These are phyloP conservation scores for Linnemannia exigua DNA, from an alignment of 192 early-diverging fungal species.

Conservation along the genomic window DNA sequence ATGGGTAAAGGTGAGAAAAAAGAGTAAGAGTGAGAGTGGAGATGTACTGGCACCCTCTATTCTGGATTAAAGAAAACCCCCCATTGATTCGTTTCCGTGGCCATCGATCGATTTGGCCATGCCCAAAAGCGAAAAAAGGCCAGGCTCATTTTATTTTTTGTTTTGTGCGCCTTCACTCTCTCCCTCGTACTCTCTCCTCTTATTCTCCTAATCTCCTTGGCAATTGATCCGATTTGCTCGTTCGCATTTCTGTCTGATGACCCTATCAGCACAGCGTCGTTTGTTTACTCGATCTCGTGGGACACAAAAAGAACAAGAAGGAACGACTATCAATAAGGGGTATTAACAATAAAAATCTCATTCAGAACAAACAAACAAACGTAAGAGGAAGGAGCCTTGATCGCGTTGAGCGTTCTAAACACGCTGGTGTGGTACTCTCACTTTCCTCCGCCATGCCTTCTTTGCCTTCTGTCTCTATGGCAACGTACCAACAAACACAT, in stretches of 20 bases:
- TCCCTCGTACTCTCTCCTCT: not conserved
- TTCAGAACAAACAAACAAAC: not conserved
- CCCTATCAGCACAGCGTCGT: not conserved
- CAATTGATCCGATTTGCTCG: not conserved
- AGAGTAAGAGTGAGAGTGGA: not conserved
- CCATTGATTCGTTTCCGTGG: no score
- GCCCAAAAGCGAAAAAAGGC: no score
- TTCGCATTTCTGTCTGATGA: not conserved
- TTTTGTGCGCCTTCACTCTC: no score
- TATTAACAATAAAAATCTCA: not conserved
- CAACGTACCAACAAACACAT: no score
- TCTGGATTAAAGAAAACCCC: not conserved
- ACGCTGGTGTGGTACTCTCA: not conserved
- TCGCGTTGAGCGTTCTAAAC: not conserved
- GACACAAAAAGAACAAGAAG: not conserved
- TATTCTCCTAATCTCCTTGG: not conserved
- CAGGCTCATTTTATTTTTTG: no score
- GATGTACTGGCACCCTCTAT: not conserved
- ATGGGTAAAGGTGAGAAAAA: not conserved
- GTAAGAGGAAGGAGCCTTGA: not conserved
- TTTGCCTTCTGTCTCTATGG: not conserved
- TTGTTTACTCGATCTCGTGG: not conserved
- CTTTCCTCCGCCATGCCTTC: not conserved
- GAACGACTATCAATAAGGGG: not conserved
- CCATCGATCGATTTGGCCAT: no score